phyloP scores from a whole-genome alignment of 768 basidiomycete genomes.

The Naganishia kalamii region DNA sequence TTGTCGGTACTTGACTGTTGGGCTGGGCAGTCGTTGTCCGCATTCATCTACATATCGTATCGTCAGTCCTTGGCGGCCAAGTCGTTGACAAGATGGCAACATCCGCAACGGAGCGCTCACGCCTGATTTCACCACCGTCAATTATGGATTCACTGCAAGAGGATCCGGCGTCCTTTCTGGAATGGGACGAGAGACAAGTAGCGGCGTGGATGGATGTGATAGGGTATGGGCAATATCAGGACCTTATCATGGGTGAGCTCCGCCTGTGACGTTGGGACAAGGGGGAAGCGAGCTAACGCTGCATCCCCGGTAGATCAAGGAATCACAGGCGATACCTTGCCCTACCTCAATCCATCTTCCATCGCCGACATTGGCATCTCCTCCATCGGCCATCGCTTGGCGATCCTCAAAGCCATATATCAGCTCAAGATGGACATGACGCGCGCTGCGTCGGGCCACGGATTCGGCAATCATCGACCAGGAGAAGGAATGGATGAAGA shows the following conservation, averaged over 20 bases:
- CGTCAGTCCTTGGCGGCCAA: no score
- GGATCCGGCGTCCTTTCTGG: conserved; percentile 25
- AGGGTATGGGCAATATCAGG: conserved; percentile 79
- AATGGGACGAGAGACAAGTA: conserved; percentile 54
- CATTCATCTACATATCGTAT: no score
- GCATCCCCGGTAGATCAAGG: conserved; percentile 62
- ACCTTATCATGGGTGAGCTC: conserved; percentile 70
- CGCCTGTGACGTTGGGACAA: conserved; percentile 11
- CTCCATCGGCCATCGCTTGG: conserved; percentile 84
- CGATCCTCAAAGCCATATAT: conserved; percentile 89
- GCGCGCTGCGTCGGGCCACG: background rate
- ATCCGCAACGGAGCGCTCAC: background rate
- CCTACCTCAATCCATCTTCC: conserved; percentile 71
- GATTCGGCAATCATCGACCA: background rate
- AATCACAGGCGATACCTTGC: conserved; percentile 83
- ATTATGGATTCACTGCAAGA: background rate
- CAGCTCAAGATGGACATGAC: conserved; percentile 64
- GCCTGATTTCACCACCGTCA: background rate
- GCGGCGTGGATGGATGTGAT: conserved; percentile 68
- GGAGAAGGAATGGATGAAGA: background rate
- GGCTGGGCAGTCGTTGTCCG: no score
- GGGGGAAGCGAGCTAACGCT: conserved; percentile 7
- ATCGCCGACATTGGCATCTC: conserved; percentile 79
- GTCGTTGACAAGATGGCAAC: no score
- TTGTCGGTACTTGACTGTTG: background rate